Evolutionary conservation across 75 land plant species (phyloP).

Genomic region (Sequoiadendron giganteum): DNA sequence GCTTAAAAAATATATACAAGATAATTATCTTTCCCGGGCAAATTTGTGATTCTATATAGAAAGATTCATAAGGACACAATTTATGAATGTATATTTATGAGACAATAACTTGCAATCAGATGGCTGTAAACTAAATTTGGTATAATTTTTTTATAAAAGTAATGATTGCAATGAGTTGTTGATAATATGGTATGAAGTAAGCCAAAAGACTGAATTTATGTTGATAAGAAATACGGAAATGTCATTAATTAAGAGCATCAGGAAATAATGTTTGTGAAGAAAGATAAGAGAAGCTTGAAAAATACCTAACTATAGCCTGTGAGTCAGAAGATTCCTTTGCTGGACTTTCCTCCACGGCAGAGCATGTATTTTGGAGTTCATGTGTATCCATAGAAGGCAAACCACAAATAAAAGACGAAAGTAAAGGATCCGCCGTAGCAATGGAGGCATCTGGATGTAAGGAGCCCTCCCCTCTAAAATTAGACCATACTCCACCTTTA

Average conservation of each 20-base stretch:
- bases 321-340: background rate
- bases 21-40: background rate
- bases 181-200: background rate
- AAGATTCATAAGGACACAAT: background rate
- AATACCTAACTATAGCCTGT: background rate
- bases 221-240: background rate
- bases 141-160: background rate
- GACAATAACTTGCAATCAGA: background rate
- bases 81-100: background rate
- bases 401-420: constrained; percentile 20
- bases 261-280: background rate
- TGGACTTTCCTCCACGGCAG: background rate
- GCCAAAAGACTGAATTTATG: background rate
- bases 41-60: background rate
- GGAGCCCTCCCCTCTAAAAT: background rate
- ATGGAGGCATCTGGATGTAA: constrained; percentile 10
- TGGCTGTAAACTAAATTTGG: background rate
- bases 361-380: constrained; percentile 1
- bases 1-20: background rate
- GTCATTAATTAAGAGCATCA: background rate
- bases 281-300: background rate
- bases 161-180: background rate
- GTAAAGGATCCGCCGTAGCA: constrained; percentile 20
- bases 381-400: constrained; percentile 3
- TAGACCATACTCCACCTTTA: constrained; percentile 15